Conservation (phyloP, 1,284 basidiomycete genomes). For the Pterulicium gracile region DNA sequence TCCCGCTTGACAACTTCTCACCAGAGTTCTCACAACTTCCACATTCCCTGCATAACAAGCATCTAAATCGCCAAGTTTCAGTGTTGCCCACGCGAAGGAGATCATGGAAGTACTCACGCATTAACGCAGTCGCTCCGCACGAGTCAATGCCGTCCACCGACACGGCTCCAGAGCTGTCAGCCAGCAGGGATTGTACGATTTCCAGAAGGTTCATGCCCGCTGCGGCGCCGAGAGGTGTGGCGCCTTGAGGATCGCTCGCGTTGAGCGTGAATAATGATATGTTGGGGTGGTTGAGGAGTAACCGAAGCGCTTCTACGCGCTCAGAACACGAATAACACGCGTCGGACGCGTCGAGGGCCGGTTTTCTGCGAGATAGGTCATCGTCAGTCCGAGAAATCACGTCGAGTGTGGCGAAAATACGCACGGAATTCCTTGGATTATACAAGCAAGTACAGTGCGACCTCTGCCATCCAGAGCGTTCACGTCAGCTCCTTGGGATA, state of each 20-base stretch:
- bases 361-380: slow-evolving; percentile 52
- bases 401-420: too few relatives aligned
- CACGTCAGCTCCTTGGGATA: slow-evolving; percentile 51
- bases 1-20: too few relatives aligned
- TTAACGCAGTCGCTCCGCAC: slow-evolving; percentile 62
- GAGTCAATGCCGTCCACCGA: slow-evolving; percentile 61
- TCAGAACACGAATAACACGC: slow-evolving; percentile 45
- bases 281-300: slow-evolving; percentile 39
- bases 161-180: slow-evolving; percentile 45
- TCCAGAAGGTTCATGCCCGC: slow-evolving; percentile 58
- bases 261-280: slow-evolving; percentile 59
- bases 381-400: too few relatives aligned
- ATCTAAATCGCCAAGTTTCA: slow-evolving; percentile 31
- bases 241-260: slow-evolving; percentile 46
- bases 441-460: slow-evolving; percentile 51
- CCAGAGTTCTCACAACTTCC: slow-evolving; percentile 50
- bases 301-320: slow-evolving; percentile 44
- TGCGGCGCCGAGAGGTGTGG: slow-evolving; percentile 64
- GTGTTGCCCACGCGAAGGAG: slow-evolving; percentile 9
- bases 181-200: slow-evolving; percentile 45
- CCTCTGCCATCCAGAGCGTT: slow-evolving; percentile 50
- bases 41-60: slow-evolving; percentile 37
- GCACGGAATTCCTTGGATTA: slow-evolving; percentile 60
- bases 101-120: slow-evolving; percentile 46
- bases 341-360: slow-evolving; percentile 53